These are phyloP conservation scores for Diospyros kaki DNA, from an alignment of 148 eudicot species.

Conservation along the genomic window DNA sequence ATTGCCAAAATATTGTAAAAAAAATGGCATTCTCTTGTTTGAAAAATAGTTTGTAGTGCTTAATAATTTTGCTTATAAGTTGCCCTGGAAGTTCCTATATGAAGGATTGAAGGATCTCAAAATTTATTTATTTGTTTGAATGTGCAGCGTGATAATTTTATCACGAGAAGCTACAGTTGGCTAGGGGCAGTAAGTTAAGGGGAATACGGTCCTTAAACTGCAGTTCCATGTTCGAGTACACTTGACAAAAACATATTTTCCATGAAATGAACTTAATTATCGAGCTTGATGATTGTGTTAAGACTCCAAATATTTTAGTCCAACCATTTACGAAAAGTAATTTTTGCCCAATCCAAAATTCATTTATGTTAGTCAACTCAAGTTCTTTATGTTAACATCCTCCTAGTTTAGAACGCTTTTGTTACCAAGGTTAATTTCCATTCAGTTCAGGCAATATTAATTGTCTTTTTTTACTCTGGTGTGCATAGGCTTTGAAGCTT, in stretches of 20 bases:
- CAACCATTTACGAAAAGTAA: too few species aligned
- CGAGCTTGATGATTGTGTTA: too few species aligned
- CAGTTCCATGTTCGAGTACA: neutral
- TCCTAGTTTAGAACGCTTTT: conserved; percentile 3
- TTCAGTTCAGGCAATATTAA: neutral
- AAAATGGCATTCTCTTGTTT: neutral
- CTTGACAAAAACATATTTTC: neutral
- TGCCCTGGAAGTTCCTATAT: too few species aligned
- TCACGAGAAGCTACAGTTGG: neutral
- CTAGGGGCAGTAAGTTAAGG: neutral
- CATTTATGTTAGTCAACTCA: neutral
- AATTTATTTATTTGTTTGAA: neutral
- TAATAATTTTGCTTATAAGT: neutral
- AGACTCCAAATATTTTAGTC: neutral
- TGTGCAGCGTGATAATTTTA: neutral
- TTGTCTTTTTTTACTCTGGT: conserved; percentile 16
- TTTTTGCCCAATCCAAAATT: neutral
- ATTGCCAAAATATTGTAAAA: neutral
- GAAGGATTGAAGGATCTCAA: neutral
- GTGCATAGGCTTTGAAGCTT: conserved; percentile 82
- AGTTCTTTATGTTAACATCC: neutral
- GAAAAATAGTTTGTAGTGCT: neutral
- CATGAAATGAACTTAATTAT: neutral
- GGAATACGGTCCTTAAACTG: neutral
- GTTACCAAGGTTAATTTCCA: neutral